These are phyloP conservation scores for Penicillium griseofulvum DNA, from an alignment of 2,329 filamentous ascomycete species.

Conservation along the genomic window DNA sequence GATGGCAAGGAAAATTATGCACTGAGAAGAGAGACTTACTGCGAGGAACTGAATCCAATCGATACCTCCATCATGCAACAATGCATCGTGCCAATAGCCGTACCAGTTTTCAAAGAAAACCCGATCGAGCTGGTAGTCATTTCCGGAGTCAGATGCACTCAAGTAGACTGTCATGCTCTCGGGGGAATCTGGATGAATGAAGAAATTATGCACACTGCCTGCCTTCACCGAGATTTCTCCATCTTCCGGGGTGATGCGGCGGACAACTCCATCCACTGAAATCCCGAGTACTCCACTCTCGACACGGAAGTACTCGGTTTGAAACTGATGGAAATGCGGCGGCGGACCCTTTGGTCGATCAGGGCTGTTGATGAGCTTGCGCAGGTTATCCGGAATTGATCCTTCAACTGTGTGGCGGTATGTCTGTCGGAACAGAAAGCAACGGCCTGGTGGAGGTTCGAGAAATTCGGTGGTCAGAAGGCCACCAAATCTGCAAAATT, in stretches of 20 bases:
- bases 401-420: slow-evolving; percentile 7
- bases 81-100: slow-evolving; percentile 17
- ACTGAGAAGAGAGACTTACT: not conserved
- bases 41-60: slow-evolving; percentile 11
- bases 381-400: not conserved
- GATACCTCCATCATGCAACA: slow-evolving; percentile 12
- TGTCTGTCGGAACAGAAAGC: slow-evolving; percentile 12
- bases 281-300: slow-evolving; percentile 7
- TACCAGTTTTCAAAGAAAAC: slow-evolving; percentile 20
- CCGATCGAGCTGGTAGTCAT: slow-evolving; percentile 15
- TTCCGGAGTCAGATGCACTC: slow-evolving; percentile 15
- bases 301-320: slow-evolving; percentile 17
- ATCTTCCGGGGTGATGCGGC: slow-evolving; percentile 6
- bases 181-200: slow-evolving; percentile 10
- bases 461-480: slow-evolving; percentile 13
- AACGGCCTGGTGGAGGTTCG: slow-evolving; percentile 8
- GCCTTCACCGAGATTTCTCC: slow-evolving; percentile 8
- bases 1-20: not conserved
- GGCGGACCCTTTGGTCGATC: slow-evolving; percentile 9
- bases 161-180: slow-evolving; percentile 16
- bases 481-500: slow-evolving; percentile 7
- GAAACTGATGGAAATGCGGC: slow-evolving; percentile 15
- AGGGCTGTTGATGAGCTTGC: slow-evolving; percentile 3
- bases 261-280: slow-evolving; percentile 5
- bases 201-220: slow-evolving; percentile 12